Evolutionary conservation across 2,329 filamentous ascomycete species (phyloP), one percentile per base, ranked within the genome.

Genomic region (Xylariaceae sp.): DNA sequence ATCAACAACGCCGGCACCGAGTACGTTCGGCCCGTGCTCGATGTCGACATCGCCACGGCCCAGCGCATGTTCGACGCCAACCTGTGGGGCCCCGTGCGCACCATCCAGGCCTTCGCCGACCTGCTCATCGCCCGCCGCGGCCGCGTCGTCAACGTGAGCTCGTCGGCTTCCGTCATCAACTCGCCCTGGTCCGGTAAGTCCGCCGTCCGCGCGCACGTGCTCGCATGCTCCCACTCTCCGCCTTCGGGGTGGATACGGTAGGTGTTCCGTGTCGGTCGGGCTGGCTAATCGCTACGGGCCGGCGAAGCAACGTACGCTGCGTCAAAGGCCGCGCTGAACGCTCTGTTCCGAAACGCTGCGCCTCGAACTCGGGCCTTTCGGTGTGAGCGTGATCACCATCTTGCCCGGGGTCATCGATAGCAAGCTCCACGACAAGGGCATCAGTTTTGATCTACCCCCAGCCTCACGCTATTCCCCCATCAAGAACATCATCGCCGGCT

Each of bases 121-220:
- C 23, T 36, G 9, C 29, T 36, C 8, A 19, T 32, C 13, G 18
- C 12, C 12, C 29, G 31, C 17, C 31, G 19, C 9, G 34, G 38
- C 13, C 23, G 24, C 24, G 16, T 37, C 14, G 31, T 34, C 19
- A 37, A 40, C 19, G 17, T 37, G 16, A 38, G 32, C 32, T 31
- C 36, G n/a, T 16, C 25, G 12, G 32, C 27, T 16, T 24, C 32
- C 18, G 36, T 29, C 4, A 14, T 32, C 28, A 13, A 24, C 12
- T 19, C 24, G 11, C 36, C 36, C 13, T 38, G 29, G 32, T 18
- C 24, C 15, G 26, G 36, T 34, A 34, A 29, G 30, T 33, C 5
- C 13, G 17, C 19, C 18, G 19, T 19, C 8, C 23, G n/a, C n/a
- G n/a, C n/a, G n/a, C n/a, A n/a, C n/a, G n/a, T n/a, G n/a, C n/a